Base-by-base conservation (phyloP, 1,284 basidiomycete species). In the Moesziomyces parantarcticus region DNA sequence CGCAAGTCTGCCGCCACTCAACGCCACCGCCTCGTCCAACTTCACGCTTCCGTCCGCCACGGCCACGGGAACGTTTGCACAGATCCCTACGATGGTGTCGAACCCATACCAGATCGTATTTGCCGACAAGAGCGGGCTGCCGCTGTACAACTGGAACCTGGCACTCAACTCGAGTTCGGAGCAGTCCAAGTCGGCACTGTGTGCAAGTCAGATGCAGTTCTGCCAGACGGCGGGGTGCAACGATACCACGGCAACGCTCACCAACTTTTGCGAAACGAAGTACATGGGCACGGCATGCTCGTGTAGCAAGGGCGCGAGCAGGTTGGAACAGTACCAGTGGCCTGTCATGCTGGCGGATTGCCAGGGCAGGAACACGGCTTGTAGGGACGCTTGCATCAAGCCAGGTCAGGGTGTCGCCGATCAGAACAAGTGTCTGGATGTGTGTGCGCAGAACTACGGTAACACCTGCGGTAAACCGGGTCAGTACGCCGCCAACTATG, bases 261-360 rank as follows among this genome's bases (percentile, higher is more conserved):
- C 64, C 64, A 83, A 83, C 74, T 81, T 83, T 41, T 83, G 81
- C 72, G 73, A 83, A 40, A 60, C 51, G 2, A 51, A 61, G 41
- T 69, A 79, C 50, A 79, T 79, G 77, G 77, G 73, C 5, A 53
- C 53, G 16, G 75, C 65, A 18, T 83, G 81, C 50, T 69, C 60
- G 9, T 82, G 81, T 60, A 55, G 39, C 48, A 76, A 74, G 45
- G 79, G 79, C 25, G 50, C 46, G 1, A 68, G 75, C 23, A 60
- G 75, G 32, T 63, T 83, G 43, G 29, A 69, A 45, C 80, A 83
- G 67, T 80, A 78, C 61, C 70, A 80, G 53, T 83, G 81, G 81
- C 81, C 81, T 11, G 74, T 81, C 14, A 77, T 79, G 67, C 50
- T 79, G 8, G 69, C 76, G 13, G 81, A 83, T 56, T 83, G 81